Evolutionary conservation across 1,139 yeast genomes (phyloP).

Genomic region (Sugiyamaella castrensis): DNA sequence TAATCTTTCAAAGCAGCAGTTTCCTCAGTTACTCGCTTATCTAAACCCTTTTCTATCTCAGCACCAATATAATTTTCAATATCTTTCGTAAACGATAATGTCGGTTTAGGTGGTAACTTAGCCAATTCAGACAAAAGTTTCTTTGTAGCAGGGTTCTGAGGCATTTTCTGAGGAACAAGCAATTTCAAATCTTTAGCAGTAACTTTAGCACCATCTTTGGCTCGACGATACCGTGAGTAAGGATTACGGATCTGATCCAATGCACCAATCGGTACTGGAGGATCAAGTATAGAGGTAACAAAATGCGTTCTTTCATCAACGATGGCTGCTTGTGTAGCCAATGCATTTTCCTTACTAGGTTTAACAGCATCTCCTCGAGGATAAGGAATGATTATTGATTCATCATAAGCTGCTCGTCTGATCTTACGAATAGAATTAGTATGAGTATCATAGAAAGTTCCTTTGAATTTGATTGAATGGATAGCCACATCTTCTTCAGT

Average conservation of each 20-base stretch:
- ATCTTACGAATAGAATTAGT: slow-evolving; percentile 73
- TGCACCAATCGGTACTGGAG: slow-evolving; percentile 69
- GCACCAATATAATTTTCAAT: slow-evolving; percentile 65
- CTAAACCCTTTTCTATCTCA: slow-evolving; percentile 45
- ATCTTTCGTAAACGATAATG: slow-evolving; percentile 59
- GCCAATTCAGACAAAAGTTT: slow-evolving; percentile 54
- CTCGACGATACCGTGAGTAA: slow-evolving; percentile 48
- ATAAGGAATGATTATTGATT: slow-evolving; percentile 78
- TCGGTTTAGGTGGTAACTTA: slow-evolving; percentile 46
- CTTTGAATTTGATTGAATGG: slow-evolving; percentile 59
- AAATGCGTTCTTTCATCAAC: slow-evolving; percentile 74
- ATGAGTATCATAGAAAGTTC: slow-evolving; percentile 70
- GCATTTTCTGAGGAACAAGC: slow-evolving; percentile 60
- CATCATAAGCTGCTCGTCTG: slow-evolving; percentile 69
- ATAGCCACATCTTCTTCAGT: slow-evolving; percentile 65
- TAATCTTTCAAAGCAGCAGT: slow-evolving; percentile 33
- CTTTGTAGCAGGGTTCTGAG: slow-evolving; percentile 42
- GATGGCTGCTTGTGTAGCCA: slow-evolving; percentile 54
- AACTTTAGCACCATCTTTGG: slow-evolving; percentile 48
- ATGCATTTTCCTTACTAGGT: slow-evolving; percentile 48
- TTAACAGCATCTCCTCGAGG: slow-evolving; percentile 72
- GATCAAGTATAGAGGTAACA: slow-evolving; percentile 61
- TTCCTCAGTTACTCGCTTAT: slow-evolving; percentile 31
- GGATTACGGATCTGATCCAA: slow-evolving; percentile 72
- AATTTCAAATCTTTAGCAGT: slow-evolving; percentile 60